Percentiles rank a stretch among this genome's conserved stretches.
These are phyloP conservation scores for Omphalea diandra DNA, from an alignment of 441 rosid species.

Conservation along the genomic window DNA sequence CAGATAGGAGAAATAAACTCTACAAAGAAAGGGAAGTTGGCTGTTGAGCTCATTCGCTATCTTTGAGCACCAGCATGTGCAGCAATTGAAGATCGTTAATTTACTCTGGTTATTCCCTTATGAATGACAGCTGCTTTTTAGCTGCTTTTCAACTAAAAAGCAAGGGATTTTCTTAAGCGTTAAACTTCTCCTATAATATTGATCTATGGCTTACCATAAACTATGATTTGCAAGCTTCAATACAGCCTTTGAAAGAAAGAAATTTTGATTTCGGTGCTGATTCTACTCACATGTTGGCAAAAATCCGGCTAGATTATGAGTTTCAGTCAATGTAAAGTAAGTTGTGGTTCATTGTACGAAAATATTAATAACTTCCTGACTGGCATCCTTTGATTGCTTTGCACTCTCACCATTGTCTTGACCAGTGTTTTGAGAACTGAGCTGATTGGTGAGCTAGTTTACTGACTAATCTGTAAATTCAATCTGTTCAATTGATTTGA, in stretches of 20 bases:
- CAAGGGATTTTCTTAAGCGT: neutral
- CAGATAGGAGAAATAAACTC: slow-evolving; percentile 76
- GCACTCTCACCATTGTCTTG: neutral
- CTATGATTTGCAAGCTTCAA: neutral
- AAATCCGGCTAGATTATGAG: neutral
- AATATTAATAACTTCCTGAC: neutral
- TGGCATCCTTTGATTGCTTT: neutral
- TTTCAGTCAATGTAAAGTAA: neutral
- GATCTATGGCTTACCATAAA: neutral
- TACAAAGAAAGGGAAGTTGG: slow-evolving; percentile 79
- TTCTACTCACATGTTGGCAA: neutral
- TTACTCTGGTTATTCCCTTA: neutral
- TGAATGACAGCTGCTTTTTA: neutral
- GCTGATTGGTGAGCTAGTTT: too few species aligned
- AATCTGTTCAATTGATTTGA: too few species aligned
- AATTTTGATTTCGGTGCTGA: neutral
- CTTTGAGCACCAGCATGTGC: slow-evolving; percentile 30
- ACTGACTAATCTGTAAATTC: too few species aligned
- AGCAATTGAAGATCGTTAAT: neutral
- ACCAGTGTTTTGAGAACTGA: too few species aligned
- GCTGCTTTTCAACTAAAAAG: too few species aligned
- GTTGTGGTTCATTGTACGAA: neutral
- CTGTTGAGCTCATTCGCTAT: slow-evolving; percentile 73
- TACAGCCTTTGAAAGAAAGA: neutral
- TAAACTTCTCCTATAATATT: neutral